Base-by-base conservation (phyloP, 805 yeast genomes). In the Saccharomycopsis oosterbeekiorum region DNA sequence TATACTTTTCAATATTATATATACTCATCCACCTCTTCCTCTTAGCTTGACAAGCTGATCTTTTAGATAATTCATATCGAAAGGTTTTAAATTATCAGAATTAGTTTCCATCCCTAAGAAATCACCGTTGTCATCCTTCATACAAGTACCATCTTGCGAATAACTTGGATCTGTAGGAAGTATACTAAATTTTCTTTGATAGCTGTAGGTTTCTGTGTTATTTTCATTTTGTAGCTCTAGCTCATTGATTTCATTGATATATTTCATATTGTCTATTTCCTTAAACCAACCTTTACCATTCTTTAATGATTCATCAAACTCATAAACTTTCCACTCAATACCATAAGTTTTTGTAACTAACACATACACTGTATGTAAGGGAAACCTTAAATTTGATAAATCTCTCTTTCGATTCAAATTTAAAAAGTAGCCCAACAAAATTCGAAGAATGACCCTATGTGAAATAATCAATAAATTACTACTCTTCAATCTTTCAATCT, bases 281-380 rank as follows among this genome's bases (percentile, higher is more conserved):
- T 76, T 80, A 74, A 93, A 93, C 86, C 89, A 84, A 21, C 60
- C 59, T 70, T 91, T 92, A 37, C 79, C 74, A 12, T 47, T 47
- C 26, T 47, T 47, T 26, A 47, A n/a, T 1, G 73, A 72, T 67
- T 92, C 97, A 68, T 89, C 87, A 74, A 86, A 93, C 71, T 91
- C 96, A 73, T 86, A 93, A 71, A 92, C 77, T 14, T 87, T 81
- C 90, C 96, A 93, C 64, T 90, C 96, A 1, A 96, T 96, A 1
- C 98, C 98, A 72, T 90, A 93, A 0, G 98, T 97, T 71, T 89
- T 89, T 57, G 93, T 91, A 69, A 93, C 97, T 64, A 93, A 79
- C 62, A 93, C 82, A 70, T 92, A 93, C 10, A 93, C 84, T 9
- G 97, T 88, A 70, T 93, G 97, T 60, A 93, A 76, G 4, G 98